Conservation (phyloP, 2,329 filamentous ascomycete genomes). For the Curvularia verruculosa region DNA sequence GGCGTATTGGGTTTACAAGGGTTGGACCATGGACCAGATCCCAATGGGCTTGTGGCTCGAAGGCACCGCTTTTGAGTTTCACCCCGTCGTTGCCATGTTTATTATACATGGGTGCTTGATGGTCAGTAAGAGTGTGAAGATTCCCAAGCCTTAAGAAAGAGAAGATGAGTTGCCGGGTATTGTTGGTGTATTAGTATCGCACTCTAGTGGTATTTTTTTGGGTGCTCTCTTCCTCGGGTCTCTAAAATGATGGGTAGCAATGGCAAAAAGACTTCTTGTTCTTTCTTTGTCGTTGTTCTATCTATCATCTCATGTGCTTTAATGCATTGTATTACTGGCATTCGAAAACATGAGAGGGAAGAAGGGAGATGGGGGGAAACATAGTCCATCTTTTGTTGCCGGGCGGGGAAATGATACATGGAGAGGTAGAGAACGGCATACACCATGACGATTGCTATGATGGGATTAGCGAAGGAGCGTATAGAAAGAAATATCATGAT, state of each 20-base stretch:
- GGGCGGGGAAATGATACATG: background rate
- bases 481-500: constrained; percentile 3
- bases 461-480: background rate
- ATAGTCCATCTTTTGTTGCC: background rate
- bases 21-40: constrained; percentile 79
- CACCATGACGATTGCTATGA: background rate
- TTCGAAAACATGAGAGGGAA: background rate
- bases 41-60: constrained; percentile 73
- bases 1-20: constrained; percentile 84
- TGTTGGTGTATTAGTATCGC: background rate
- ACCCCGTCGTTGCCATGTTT: constrained; percentile 82
- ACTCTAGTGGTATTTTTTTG: too few relatives aligned
- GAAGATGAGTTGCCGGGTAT: background rate
- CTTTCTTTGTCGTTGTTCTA: background rate
- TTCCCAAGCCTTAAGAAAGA: constrained; percentile 74
- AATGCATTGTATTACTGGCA: too few relatives aligned
- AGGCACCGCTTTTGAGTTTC: constrained; percentile 77
- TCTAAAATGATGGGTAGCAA: too few relatives aligned
- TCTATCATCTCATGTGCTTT: too few relatives aligned
- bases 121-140: constrained; percentile 92
- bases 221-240: background rate
- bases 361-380: background rate
- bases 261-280: background rate
- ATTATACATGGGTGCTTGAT: constrained; percentile 89
- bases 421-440: background rate